Evolutionary conservation across 495 filamentous ascomycete genomes (phyloP), one percentile per base, ranked within the genome.

Genomic region (Hyaloscypha hepaticicola): DNA sequence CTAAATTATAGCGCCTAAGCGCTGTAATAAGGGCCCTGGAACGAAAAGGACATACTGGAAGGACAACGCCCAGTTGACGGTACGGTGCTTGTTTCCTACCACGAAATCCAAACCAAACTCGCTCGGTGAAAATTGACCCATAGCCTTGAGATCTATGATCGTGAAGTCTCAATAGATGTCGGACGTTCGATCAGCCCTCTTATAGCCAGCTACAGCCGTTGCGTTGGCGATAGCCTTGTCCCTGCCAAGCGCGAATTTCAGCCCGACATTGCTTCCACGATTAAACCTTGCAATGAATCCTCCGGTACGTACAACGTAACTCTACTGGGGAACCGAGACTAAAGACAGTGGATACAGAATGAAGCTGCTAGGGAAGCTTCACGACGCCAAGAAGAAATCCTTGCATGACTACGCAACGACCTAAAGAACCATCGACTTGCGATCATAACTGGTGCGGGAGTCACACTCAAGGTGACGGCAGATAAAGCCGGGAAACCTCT

Each of bases 251-350:
- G 28, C 53, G 57, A 61, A 52, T 52, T 61, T 31, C 58, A 61
- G 25, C 48, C 9, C n/a, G 48, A 61, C 58, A 61, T 51, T 61
- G 14, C 48, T 51, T 51, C 58, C 25, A 61, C 58, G 25, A 61
- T 61, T 41, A 61, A 61, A 60, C 57, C 57, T 48, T 60, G 33
- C 6, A 41, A 61, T 61, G 58, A 50, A 61, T 61, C 58, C 41
- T 50, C 58, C 45, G 45, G 48, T 61, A 61, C 45, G 45, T 61
- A 61, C 51, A 52, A 49, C 41, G 34, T 52, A 61, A 38, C 48
- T 61, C 58, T 61, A 52, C 45, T 61, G 41, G 16, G n/a, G 41
- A 61, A 49, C 24, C 41, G 28, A 51, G 58, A 61, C 58, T 61
- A 31, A 61, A 28, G 58, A 61, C 27, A 52, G 58, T 61, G 58